Conservation (phyloP, 805 yeast species). For the Candida michaelii region DNA sequence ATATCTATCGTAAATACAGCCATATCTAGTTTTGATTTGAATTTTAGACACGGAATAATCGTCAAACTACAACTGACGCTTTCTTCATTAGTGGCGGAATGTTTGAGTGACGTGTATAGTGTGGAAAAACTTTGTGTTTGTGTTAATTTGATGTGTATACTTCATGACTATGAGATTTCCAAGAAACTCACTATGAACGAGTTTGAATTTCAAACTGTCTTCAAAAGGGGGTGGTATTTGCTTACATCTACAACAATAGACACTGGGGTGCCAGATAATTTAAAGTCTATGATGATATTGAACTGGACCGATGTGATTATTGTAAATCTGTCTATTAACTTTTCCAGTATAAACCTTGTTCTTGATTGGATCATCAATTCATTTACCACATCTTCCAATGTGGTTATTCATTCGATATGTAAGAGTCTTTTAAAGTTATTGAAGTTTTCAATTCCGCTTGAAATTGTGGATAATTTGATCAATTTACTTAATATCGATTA, state of each 20-base stretch:
- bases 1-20: slow-evolving; percentile 32
- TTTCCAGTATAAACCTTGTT: slow-evolving; percentile 26
- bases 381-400: slow-evolving; percentile 2
- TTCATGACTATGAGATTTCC: slow-evolving; percentile 37
- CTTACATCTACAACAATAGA: slow-evolving; percentile 1
- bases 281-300: slow-evolving; percentile 31
- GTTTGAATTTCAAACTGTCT: slow-evolving; percentile 29
- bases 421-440: slow-evolving; percentile 11
- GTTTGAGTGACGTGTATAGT: not conserved
- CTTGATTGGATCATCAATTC: slow-evolving; percentile 14
- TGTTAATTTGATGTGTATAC: slow-evolving; percentile 34
- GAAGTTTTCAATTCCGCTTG: slow-evolving; percentile 8
- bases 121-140: slow-evolving; percentile 11
- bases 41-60: slow-evolving; percentile 19
- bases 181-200: slow-evolving; percentile 19
- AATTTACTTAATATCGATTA: slow-evolving; percentile 13
- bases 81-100: not conserved
- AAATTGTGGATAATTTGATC: slow-evolving; percentile 8
- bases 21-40: slow-evolving; percentile 26
- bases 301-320: slow-evolving; percentile 30
- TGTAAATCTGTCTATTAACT: slow-evolving; percentile 23
- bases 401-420: slow-evolving; percentile 26
- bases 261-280: slow-evolving; percentile 11
- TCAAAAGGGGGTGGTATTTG: slow-evolving; percentile 34
- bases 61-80: slow-evolving; percentile 1